Percentiles rank a stretch among this genome's conserved stretches.
Conservation (phyloP, 2,329 filamentous ascomycete species). For the Daldinia sp. region DNA sequence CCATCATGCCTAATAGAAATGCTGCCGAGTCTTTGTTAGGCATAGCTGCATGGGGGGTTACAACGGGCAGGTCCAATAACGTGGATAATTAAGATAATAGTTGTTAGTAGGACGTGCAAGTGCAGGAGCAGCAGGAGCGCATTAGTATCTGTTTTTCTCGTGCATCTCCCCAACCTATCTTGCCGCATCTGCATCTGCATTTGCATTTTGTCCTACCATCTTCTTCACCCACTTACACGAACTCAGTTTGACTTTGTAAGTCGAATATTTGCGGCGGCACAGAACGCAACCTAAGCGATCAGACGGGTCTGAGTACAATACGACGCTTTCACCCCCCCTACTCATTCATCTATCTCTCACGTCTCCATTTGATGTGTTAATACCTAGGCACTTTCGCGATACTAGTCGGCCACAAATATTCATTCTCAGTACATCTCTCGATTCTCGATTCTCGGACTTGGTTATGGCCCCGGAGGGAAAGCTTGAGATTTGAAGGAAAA, state of each 20-base stretch:
- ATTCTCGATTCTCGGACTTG: not conserved
- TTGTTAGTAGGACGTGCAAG: conserved; percentile 35
- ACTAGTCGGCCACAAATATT: conserved; percentile 22
- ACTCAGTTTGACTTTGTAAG: conserved; percentile 33
- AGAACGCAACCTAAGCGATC: conserved; percentile 36
- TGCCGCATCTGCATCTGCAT: conserved; percentile 16
- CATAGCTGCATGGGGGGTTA: conserved; percentile 45
- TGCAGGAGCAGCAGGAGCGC: conserved; percentile 17
- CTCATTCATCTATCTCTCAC: conserved; percentile 22
- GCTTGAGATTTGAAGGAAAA: conserved; percentile 11
- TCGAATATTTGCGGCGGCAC: conserved; percentile 34
- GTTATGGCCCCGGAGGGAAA: conserved; percentile 12
- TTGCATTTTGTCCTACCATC: conserved; percentile 11
- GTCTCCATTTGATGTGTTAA: conserved; percentile 29
- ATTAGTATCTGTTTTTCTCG: conserved; percentile 21
- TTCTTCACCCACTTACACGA: conserved; percentile 21
- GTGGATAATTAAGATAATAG: conserved; percentile 43
- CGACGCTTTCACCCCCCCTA: conserved; percentile 25
- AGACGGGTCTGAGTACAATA: conserved; percentile 40
- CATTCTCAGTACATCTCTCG: not conserved
- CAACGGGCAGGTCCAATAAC: conserved; percentile 44
- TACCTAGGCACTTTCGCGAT: conserved; percentile 8
- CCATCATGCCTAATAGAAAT: conserved; percentile 45
- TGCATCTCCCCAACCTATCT: conserved; percentile 21
- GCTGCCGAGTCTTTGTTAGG: conserved; percentile 44